Evolutionary conservation across 2,329 filamentous ascomycete species (phyloP), one percentile per base, ranked within the genome.

Genomic region (Hypoxylon sp.): DNA sequence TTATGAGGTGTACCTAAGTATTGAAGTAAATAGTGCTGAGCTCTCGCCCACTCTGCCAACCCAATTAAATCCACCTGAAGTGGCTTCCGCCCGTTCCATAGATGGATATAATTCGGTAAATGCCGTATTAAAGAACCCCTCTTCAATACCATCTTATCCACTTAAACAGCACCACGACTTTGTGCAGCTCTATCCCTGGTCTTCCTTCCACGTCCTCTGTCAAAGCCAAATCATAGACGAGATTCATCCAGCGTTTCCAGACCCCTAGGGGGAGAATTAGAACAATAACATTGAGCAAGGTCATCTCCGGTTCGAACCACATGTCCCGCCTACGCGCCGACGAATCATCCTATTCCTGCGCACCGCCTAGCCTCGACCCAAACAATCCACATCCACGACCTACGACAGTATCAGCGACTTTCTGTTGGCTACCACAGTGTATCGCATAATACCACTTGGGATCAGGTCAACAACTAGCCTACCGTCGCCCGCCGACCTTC

Each of bases 141-240:
- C 56, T 50, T 60, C 50, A 32, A 52, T 32, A 43, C 38, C 34
- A 21, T 46, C 28, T 53, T 50, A 61, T 64, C 65, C 73, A 75
- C 70, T 75, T 48, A 74, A 73, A 73, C 66, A 65, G 60, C 70
- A 74, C 71, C 74, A 75, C 74, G 74, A 74, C 67, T 72, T 55
- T 69, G 41, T 72, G 73, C 73, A 75, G 72, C 59, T 70, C 60
- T 49, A 60, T 61, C 38, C 64, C 67, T 65, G 49, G 41, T 46
- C 30, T 46, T 51, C 60, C 48, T 55, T 46, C 53, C 63, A 63
- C 60, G 30, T 58, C 51, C 51, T 62, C 61, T 49, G 21, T 19
- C 57, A 21, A 64, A 58, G 51, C 38, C 65, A 68, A 68, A 68
- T 63, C 57, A 67, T 46, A 63, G 43, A 34, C 19, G 34, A 62